Evolutionary conservation across 257 asterid genomes (phyloP).

Genomic region (Ajuga chamaepitys): DNA sequence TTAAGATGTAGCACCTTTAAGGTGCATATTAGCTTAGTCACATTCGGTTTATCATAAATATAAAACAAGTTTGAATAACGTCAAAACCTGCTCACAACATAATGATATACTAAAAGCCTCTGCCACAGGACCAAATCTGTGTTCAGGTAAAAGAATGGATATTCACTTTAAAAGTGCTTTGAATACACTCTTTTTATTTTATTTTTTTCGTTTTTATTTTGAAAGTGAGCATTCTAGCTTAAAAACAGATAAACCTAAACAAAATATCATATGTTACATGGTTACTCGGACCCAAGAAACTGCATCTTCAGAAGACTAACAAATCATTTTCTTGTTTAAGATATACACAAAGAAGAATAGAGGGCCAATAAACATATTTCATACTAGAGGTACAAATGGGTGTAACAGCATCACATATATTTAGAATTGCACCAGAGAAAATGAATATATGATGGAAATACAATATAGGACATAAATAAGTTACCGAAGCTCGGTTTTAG

Average conservation of each 20-base stretch:
- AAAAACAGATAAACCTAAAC: not conserved
- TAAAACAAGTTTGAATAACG: not conserved
- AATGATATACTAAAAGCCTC: not conserved
- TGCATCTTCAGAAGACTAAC: not conserved
- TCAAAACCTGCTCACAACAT: not conserved
- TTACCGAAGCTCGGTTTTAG: slow-evolving; percentile 93
- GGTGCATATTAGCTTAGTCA: not conserved
- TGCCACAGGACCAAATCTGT: not conserved
- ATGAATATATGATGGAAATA: not conserved
- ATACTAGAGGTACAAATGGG: not conserved
- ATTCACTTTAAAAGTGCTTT: not conserved
- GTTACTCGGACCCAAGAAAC: not conserved
- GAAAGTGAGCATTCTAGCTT: not conserved
- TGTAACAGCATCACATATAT: not conserved
- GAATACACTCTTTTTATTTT: too few species aligned
- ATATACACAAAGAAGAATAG: not conserved
- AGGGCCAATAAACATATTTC: not conserved
- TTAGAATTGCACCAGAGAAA: slow-evolving; percentile 1
- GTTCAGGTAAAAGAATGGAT: not conserved
- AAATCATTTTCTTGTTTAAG: not conserved
- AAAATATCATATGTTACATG: not conserved
- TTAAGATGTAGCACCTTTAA: slow-evolving; percentile 3
- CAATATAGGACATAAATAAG: slow-evolving; percentile 14
- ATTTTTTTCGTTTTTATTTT: not conserved
- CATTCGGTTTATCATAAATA: not conserved